phyloP scores from a whole-genome alignment of 2,329 filamentous ascomycete species.

The Boeremia lycopersici region DNA sequence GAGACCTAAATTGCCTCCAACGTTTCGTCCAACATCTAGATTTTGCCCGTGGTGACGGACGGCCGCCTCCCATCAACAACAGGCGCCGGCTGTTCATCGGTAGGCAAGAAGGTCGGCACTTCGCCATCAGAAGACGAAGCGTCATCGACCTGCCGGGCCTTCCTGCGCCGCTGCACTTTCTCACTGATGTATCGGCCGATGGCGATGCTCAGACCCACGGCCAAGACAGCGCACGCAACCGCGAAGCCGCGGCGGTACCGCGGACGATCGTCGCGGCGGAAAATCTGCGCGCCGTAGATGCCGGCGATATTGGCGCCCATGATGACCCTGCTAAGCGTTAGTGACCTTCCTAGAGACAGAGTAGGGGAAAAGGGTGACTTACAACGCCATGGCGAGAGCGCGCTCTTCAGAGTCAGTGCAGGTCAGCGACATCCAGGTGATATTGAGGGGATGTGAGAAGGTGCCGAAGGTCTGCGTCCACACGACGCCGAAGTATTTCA shows the following conservation, averaged over 20 bases:
- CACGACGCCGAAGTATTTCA: slow-evolving; percentile 61
- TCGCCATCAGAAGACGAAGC: slow-evolving; percentile 12
- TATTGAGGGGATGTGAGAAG: slow-evolving; percentile 63
- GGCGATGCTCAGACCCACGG: slow-evolving; percentile 52
- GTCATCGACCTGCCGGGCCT: slow-evolving; percentile 15
- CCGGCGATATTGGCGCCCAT: slow-evolving; percentile 68
- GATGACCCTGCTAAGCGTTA: slow-evolving; percentile 53
- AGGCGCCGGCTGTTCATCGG: slow-evolving; percentile 18
- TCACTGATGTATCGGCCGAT: slow-evolving; percentile 55
- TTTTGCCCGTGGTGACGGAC: background rate
- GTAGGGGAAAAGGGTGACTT: background rate
- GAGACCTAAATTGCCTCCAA: no score
- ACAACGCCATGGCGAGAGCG: slow-evolving; percentile 65
- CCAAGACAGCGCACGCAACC: slow-evolving; percentile 53
- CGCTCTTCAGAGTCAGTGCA: slow-evolving; percentile 64
- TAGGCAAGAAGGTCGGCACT: slow-evolving; percentile 1
- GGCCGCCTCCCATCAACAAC: slow-evolving; percentile 16
- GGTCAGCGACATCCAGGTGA: slow-evolving; percentile 64
- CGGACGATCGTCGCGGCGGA: slow-evolving; percentile 59
- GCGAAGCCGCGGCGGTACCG: slow-evolving; percentile 59
- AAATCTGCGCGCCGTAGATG: slow-evolving; percentile 67
- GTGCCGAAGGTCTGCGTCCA: slow-evolving; percentile 63
- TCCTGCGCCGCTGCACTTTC: slow-evolving; percentile 17
- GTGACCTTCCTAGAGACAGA: background rate
- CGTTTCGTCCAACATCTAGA: background rate